Base-by-base conservation (phyloP, 73 alveolate species). In the Breviolum minutum region DNA sequence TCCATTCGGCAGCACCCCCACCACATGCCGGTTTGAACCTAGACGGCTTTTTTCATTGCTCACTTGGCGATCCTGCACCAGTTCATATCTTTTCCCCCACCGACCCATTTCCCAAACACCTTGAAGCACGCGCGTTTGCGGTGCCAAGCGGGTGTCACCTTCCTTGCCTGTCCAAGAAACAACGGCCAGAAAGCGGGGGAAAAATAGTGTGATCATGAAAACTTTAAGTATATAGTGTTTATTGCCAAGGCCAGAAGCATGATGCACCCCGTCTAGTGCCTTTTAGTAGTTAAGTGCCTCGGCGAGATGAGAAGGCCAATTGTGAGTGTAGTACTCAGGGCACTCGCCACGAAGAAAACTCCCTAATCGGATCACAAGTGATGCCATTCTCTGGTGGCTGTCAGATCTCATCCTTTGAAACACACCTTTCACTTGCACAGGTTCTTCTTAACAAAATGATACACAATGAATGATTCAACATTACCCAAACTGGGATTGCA, bases 41-140 rank as follows among this genome's bases (percentile, higher is more conserved):
- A 40, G 54, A 40, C 54, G 54, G 54, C 54, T 40, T 40, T 40
- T 40, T 40, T 40, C 54, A 40, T 40, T 40, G 54, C 3, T 40
- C 54, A 40, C 54, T 40, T 40, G 3, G 54, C 54, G 54, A 40
- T 40, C 54, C 54, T 68, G n/a, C 24, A 17, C 74, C 11, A 66
- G 17, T 17, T 11, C 74, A 66, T 66, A 66, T 13, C 74, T 17
- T 66, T 66, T 66, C 74, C 11, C n/a, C 77, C 17, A 68, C 30
- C 22, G 70, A 10, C 86, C 24, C 11, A 17, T 17, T 11, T 66
- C 24, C 30, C 1, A 7, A 0, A 0, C 70, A 48, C 90, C 92
- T 83, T 83, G 77, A 91, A 91, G 9, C 79, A 77, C 8, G 97
- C 97, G 27, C 97, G 87, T 60, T 80, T 60, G 6, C 97, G 87